Evolutionary conservation across 257 asterid species (phyloP), one percentile per base, ranked within the genome.

Genomic region (Jacaranda mimosifolia): DNA sequence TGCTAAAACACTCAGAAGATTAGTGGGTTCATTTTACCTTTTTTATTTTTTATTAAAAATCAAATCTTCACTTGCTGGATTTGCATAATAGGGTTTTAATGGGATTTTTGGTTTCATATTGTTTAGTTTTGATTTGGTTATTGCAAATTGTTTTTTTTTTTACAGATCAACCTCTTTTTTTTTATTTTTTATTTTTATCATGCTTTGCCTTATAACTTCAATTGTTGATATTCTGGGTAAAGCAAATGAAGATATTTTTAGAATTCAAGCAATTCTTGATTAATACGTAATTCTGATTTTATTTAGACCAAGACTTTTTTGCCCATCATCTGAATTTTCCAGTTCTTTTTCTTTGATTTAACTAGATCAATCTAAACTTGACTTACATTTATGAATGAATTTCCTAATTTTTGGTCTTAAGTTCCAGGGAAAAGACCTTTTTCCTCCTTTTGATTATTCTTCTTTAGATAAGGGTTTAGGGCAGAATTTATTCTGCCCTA

Each of bases 311-410:
- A 1, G 35, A 26, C 40, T 32, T 32, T 59, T 21, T 10, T 19
- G 26, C 51, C 70, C 70, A 15, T 64, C 70, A 62, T 32, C 65
- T 62, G 68, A 62, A 35, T 64, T 64, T 63, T 64, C 21, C 70
- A 8, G 19, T 6, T 64, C 9, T 7, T 5, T 4, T 71, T 38
- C 15, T 18, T 17, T 12, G 42, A 35, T 35, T 66, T 43, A 43
- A 40, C 39, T 63, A 12, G 68, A 78, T 79, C 63, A 55, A 72
- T 55, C 42, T 78, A 74, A 55, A n/a, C 36, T n/a, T 32, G 68
- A 52, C 18, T 63, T 51, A 49, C 32, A 67, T 19, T 40, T 63
- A 38, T 19, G 53, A 38, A 53, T 72, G 63, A 36, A 43, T 63
- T 36, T 9, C 32, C 17, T 26, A 38, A 53, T 45, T 49, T 7